Evolutionary conservation across 495 filamentous ascomycete species (phyloP), one percentile per base, ranked within the genome.

Genomic region (Neurospora sublineolata): DNA sequence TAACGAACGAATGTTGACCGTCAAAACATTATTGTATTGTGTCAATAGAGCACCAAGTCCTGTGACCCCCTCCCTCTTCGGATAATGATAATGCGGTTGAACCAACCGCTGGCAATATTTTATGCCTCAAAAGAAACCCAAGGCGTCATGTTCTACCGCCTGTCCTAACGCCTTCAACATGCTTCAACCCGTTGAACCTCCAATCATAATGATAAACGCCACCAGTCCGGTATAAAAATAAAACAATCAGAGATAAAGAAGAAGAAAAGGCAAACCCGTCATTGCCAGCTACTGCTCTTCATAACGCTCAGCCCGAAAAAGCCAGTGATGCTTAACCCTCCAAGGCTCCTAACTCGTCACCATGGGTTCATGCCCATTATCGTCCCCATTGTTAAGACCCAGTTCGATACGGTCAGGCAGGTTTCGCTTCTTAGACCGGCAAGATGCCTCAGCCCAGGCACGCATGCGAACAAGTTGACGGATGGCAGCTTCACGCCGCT

Each of bases 401-500:
- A 97, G 82, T 37, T 91, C 89, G 68, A 97, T 83, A 42, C 82
- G 82, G 23, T 89, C 84, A 2, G 93, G 95, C 10, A 97, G 79
- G 73, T 94, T 88, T 75, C 88, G 91, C 76, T 91, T 94, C 41
- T 86, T 83, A 37, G 90, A 87, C 44, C 92, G 82, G 16, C 91
- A 92, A 73, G 90, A 90, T 16, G 88, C 83, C 82, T 99, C 94
- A 8, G 93, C 89, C 92, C 94, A 98, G 3, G 89, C 89, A 72
- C 94, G 89, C 75, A 97, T 86, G 75, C 90, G 88, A 67, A 95
- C 89, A 4, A 98, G 85, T 72, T 89, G 86, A 68, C 89, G 86
- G 68, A 99, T 89, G 68, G 91, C 91, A 36, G 94, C 91, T 80
- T 97, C 91, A 73, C 90, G 88, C 73, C 88, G 84, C 74, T 89